These are phyloP conservation scores for Colletotrichum magnum DNA, from an alignment of 2,329 filamentous ascomycete genomes.

Conservation along the genomic window DNA sequence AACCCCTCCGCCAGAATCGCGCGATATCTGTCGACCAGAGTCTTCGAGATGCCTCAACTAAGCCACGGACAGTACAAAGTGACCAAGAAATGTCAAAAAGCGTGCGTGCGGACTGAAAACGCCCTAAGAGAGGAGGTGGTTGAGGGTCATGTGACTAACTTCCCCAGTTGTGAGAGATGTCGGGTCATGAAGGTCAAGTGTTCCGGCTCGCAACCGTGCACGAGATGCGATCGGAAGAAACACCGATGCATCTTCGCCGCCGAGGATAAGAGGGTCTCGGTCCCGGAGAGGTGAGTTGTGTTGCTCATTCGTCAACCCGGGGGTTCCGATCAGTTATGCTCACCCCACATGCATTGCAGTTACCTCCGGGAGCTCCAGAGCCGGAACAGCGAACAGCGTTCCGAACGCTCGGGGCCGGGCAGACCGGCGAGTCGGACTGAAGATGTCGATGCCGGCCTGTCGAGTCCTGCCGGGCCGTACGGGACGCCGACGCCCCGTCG, in stretches of 20 bases:
- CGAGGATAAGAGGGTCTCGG: conserved; percentile 43
- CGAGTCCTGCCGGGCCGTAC: conserved; percentile 17
- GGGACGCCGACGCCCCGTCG: conserved; percentile 29
- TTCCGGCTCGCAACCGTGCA: conserved; percentile 43
- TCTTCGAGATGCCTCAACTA: conserved; percentile 35
- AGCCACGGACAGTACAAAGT: conserved; percentile 41
- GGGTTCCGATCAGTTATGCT: neutral
- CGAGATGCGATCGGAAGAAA: conserved; percentile 43
- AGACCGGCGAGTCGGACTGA: conserved; percentile 7
- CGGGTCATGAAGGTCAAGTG: conserved; percentile 45
- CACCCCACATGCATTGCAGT: conserved; percentile 22
- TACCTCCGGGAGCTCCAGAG: conserved; percentile 41
- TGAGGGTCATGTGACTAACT: conserved; percentile 21
- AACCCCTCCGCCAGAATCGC: neutral
- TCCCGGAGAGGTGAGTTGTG: conserved; percentile 43
- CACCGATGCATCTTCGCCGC: conserved; percentile 42
- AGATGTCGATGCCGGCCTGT: conserved; percentile 11
- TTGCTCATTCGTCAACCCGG: neutral
- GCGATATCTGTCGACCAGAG: neutral
- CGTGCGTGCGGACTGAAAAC: conserved; percentile 31
- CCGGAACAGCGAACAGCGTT: conserved; percentile 28
- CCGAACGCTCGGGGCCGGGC: conserved; percentile 16
- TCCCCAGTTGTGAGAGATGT: conserved; percentile 43
- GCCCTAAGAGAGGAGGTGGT: neutral
- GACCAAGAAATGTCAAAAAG: conserved; percentile 42